phyloP scores from a whole-genome alignment of 352 stramenopile species.

The Pythium pectinolyticum region DNA sequence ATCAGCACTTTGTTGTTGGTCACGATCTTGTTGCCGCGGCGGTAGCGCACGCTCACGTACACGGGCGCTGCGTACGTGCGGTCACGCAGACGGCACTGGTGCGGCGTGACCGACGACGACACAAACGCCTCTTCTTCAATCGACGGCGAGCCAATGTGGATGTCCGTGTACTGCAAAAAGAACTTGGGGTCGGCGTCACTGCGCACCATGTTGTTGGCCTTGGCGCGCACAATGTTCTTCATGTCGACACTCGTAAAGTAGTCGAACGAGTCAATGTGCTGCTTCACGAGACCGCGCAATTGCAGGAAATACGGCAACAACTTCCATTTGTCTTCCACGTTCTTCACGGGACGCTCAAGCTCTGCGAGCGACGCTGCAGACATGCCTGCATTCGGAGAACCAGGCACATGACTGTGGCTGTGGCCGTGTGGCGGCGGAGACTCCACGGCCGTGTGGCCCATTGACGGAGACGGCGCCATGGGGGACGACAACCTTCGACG shows the following conservation, averaged over 20 bases:
- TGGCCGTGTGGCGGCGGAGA: constrained; percentile 1
- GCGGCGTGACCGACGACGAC: constrained; percentile 92
- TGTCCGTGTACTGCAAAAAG: constrained; percentile 98
- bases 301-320: constrained; percentile 98
- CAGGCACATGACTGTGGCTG: too few species aligned
- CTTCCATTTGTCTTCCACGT: constrained; percentile 97
- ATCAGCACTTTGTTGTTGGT: constrained; percentile 98
- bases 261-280: constrained; percentile 99
- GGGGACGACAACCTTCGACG: too few species aligned
- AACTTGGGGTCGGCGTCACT: constrained; percentile 98
- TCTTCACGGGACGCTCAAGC: constrained; percentile 69
- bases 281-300: constrained; percentile 90
- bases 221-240: constrained; percentile 97
- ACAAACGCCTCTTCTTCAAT: constrained; percentile 98
- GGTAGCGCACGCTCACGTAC: constrained; percentile 99
- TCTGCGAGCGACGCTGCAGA: constrained; percentile 44
- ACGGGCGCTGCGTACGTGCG: constrained; percentile 99
- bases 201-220: constrained; percentile 90
- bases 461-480: constrained; percentile 39
- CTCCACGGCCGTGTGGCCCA: constrained; percentile 2
- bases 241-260: constrained; percentile 99
- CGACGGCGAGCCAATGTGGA: constrained; percentile 95
- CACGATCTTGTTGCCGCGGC: constrained; percentile 96
- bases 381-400: constrained; percentile 18
- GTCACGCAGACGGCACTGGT: constrained; percentile 98